Evolutionary conservation across 345 rosid genomes (phyloP).

Genomic region (Cochlearia excelsa): DNA sequence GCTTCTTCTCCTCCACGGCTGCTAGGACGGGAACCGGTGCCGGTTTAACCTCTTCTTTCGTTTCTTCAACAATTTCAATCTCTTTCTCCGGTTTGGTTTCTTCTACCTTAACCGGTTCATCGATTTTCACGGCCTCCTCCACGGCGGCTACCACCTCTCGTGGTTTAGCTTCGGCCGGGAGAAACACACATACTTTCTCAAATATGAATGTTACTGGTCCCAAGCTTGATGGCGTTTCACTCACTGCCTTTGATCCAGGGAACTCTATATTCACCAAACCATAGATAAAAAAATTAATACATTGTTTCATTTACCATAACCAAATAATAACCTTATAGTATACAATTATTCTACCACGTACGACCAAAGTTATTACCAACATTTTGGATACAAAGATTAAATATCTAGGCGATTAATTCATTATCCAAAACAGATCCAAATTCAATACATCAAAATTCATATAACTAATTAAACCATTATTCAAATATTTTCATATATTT

Average conservation of each 20-base stretch:
- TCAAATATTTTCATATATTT: too few relatives aligned
- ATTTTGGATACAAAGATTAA: too few relatives aligned
- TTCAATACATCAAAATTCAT: too few relatives aligned
- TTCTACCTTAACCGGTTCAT: slow-evolving; percentile 27
- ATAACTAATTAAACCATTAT: too few relatives aligned
- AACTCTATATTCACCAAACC: background rate
- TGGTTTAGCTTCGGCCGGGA: slow-evolving; percentile 41
- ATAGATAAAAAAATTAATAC: background rate
- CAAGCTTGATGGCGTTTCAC: background rate
- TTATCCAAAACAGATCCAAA: too few relatives aligned
- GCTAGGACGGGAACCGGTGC: background rate
- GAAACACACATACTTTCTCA: slow-evolving; percentile 17
- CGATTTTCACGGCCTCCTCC: slow-evolving; percentile 26
- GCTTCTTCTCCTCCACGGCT: slow-evolving; percentile 23
- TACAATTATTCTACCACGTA: background rate
- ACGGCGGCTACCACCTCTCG: slow-evolving; percentile 36
- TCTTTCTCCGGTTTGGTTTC: slow-evolving; percentile 39
- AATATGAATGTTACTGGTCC: slow-evolving; percentile 16
- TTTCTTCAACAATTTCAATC: slow-evolving; percentile 46
- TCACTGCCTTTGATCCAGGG: slow-evolving; percentile 15
- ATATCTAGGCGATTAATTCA: too few relatives aligned
- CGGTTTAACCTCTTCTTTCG: slow-evolving; percentile 40
- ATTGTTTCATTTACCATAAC: background rate
- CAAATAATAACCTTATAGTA: background rate
- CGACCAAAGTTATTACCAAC: too few relatives aligned